phyloP scores from a whole-genome alignment of 75 land plant species.

The Sequoia sempervirens region DNA sequence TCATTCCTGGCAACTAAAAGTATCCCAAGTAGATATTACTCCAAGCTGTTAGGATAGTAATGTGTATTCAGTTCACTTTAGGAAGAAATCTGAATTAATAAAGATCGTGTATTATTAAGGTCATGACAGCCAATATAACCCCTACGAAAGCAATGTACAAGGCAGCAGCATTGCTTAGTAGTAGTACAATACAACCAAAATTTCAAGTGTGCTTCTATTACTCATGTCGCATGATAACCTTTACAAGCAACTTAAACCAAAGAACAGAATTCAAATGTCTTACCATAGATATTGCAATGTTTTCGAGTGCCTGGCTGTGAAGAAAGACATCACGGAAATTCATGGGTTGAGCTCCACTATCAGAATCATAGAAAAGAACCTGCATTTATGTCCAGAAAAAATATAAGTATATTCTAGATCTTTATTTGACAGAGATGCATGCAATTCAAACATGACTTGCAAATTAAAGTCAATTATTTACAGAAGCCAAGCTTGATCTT shows the following conservation, averaged over 20 bases:
- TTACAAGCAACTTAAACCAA: background rate
- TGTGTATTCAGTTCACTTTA: background rate
- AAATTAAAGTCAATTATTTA: background rate
- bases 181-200: background rate
- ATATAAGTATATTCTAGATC: background rate
- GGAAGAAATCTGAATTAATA: too few species aligned
- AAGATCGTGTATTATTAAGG: background rate
- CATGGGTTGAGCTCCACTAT: conserved; percentile 48
- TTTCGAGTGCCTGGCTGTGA: conserved; percentile 83
- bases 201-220: background rate
- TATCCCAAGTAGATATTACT: background rate
- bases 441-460: background rate
- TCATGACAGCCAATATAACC: background rate
- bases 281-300: conserved; percentile 81
- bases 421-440: background rate
- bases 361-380: conserved; percentile 58
- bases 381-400: conserved; percentile 17
- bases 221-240: background rate
- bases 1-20: background rate
- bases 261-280: background rate
- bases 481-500: background rate
- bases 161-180: background rate
- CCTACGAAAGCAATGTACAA: background rate
- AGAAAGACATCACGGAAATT: conserved; percentile 75
- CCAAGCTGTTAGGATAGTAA: background rate